These are phyloP conservation scores for Hypomontagnella submonticulosa DNA, from an alignment of 495 filamentous ascomycete species.

Conservation along the genomic window DNA sequence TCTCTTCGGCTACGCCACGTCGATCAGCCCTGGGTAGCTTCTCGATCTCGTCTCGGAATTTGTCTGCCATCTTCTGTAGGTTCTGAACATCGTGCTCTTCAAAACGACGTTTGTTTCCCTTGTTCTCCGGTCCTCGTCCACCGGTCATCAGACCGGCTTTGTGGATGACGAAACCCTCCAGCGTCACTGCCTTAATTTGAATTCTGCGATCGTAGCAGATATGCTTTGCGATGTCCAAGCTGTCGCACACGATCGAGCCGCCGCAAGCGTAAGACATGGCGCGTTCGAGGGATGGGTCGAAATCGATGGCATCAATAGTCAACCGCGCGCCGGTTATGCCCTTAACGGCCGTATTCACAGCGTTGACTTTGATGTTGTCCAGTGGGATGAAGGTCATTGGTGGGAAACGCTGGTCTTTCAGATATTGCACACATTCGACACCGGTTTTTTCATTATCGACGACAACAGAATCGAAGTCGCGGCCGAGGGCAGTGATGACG, in stretches of 20 bases:
- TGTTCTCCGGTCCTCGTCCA: conserved; percentile 78
- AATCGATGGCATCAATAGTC: conserved; percentile 96
- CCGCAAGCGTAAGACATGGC: conserved; percentile 96
- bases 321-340: conserved; percentile 85
- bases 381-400: conserved; percentile 93
- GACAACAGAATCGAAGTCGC: conserved; percentile 92
- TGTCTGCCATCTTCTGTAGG: conserved; percentile 72
- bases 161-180: conserved; percentile 93
- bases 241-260: conserved; percentile 95
- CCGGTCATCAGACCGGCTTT: conserved; percentile 98
- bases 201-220: conserved; percentile 87
- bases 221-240: conserved; percentile 82
- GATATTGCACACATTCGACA: conserved; percentile 91
- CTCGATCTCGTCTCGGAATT: conserved; percentile 75
- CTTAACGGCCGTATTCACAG: conserved; percentile 88
- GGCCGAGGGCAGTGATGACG: conserved; percentile 89
- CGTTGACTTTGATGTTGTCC: conserved; percentile 94
- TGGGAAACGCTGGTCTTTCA: conserved; percentile 86
- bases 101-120: conserved; percentile 81
- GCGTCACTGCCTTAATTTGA: conserved; percentile 91
- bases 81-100: conserved; percentile 90
- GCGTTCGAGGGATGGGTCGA: conserved; percentile 84
- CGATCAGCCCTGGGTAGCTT: conserved; percentile 80
- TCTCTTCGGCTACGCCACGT: conserved; percentile 79
- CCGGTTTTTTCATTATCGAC: conserved; percentile 97